Base-by-base conservation (phyloP, 2,329 filamentous ascomycete species). In the Fusarium aywerte region DNA sequence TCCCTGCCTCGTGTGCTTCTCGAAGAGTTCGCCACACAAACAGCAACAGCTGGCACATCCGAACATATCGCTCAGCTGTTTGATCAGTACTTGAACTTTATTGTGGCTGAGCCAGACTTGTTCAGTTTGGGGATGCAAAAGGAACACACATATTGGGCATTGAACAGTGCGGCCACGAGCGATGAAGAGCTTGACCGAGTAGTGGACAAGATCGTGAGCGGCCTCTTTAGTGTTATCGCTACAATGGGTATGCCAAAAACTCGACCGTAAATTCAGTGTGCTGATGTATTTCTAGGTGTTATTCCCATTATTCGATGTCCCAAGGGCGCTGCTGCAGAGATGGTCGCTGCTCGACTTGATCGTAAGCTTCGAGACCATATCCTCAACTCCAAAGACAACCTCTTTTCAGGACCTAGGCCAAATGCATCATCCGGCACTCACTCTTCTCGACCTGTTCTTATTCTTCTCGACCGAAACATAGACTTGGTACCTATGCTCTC, bases 401-500 rank as follows among this genome's bases (percentile, higher is more conserved):
- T 99, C 6, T 99, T 99, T 78, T 96, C 93, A 38, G 81, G 79
- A 58, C 84, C 89, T 50, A 85, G 91, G 62, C 84, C 89, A 3
- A 80, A 84, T 9, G 80, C 84, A 8, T 78, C 85, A 44, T 66
- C 72, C 2, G 85, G 86, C 16, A 90, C 91, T 1, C 86, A 90
- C 3, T 87, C 89, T 10, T 92, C 92, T 23, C 85, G 96, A 47
- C 96, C 96, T 1, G 93, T 98, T 1, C 87, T 99, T 43, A 89
- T 99, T 69, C 91, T 99, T 51, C 90, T 98, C 45, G 96, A 99
- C 79, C 90, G 96, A 70, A 98, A 97, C 74, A 90, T 99, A 42
- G 96, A 99, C 78, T 81, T 99, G 52, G 93, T 97, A 67, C 94
- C 96, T 4, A 98, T 99, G 96, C 86, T 99, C n/a, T 97, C 95